Base-by-base conservation (phyloP, 2,329 filamentous ascomycete species). In the Fusarium poae region DNA sequence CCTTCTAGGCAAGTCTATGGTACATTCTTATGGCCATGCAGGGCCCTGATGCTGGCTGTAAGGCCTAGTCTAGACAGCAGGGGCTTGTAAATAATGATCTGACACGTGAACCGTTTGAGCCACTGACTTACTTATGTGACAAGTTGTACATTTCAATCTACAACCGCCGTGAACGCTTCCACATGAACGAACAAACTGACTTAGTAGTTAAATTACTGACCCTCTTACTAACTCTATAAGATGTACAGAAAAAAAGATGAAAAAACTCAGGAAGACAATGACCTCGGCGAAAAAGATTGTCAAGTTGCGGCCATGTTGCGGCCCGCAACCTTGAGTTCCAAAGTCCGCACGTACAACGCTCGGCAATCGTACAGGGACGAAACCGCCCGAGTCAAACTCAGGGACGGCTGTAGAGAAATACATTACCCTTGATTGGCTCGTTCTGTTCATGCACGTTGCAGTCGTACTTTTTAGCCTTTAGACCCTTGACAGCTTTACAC, bases 401-500 rank as follows among this genome's bases (percentile, higher is more conserved):
- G 50, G 58, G 48, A 67, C 62, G 45, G 23, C 27, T 20, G 58
- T 56, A 58, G 58, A 61, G 62, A 71, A 74, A 73, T 74, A 74
- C 67, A 57, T 65, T 25, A 30, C 29, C 37, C 25, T 18, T 60
- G 35, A 73, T 73, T 73, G 71, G 71, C 13, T 21, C 21, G 32
- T 23, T 16, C 18, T 50, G 43, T 35, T 27, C 13, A 40, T 40
- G 34, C 23, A 39, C 23, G 16, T 27, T 51, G 25, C 34, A 25
- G 21, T 51, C 21, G 39, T 50, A 42, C 48, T 54, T 25, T 25
- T 44, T 53, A 60, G 42, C 58, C 52, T 40, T 46, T 32, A 53
- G 35, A 50, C 25, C 40, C 23, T 56, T 40, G 50, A 65, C 35
- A 48, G 45, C 32, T 60, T 13, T 27, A 15, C 20, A 11, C 16